Conservation (phyloP, 2,329 filamentous ascomycete species). For the Trichophyton rubrum region DNA sequence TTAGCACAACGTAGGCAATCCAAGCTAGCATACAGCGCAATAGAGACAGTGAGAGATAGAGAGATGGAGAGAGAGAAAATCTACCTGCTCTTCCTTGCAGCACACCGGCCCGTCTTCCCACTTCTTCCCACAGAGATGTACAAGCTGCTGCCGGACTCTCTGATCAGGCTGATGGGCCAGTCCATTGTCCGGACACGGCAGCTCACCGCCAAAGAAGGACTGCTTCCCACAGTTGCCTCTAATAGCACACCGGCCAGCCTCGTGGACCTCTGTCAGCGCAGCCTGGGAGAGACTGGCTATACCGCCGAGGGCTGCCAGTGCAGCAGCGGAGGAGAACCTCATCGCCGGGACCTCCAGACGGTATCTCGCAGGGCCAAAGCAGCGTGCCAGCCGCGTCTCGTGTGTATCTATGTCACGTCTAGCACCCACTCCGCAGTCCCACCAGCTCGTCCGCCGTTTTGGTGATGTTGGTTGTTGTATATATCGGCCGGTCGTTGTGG, state of each 20-base stretch:
- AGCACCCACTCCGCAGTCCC: neutral
- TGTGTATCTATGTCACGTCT: neutral
- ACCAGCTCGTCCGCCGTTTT: neutral
- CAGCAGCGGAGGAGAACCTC: neutral
- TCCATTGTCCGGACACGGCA: conserved; percentile 88
- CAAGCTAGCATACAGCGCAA: too few species aligned
- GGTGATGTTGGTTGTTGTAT: neutral
- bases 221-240: conserved; percentile 85
- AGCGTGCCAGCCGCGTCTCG: neutral
- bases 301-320: conserved; percentile 5
- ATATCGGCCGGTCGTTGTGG: neutral
- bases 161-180: conserved; percentile 61
- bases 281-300: neutral
- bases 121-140: conserved; percentile 73
- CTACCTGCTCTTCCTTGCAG: conserved; percentile 64
- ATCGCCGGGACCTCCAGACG: neutral
- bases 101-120: conserved; percentile 79
- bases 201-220: conserved; percentile 73
- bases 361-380: neutral
- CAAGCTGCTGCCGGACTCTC: conserved; percentile 61
- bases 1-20: neutral
- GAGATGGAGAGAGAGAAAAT: conserved; percentile 20
- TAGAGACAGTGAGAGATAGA: too few species aligned
- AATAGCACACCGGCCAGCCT: conserved; percentile 78
- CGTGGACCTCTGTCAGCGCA: conserved; percentile 47